Evolutionary conservation across 768 basidiomycete genomes (phyloP).

Genomic region (Psilocybe cyanescens): DNA sequence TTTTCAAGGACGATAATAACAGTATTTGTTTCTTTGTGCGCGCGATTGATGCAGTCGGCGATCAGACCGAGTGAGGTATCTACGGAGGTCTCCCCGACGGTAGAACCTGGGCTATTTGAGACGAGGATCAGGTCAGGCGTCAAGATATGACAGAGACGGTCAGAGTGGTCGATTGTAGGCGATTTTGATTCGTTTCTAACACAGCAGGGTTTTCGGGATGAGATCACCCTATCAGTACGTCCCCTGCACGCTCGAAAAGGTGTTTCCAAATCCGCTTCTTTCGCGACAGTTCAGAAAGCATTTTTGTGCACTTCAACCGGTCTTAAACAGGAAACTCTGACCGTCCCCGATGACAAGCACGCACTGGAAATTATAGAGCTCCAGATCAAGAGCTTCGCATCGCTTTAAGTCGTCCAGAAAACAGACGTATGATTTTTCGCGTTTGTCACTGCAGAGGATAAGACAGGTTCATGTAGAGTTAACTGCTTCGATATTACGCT

Average conservation of each 20-base stretch:
- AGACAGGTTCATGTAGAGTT: neutral
- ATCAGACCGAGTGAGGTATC: conserved; percentile 66
- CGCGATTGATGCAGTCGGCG: conserved; percentile 75
- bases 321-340: neutral
- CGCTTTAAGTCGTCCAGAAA: conserved; percentile 83
- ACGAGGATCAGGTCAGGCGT: neutral
- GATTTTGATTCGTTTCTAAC: too few relatives aligned
- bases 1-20: conserved; percentile 80
- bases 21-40: conserved; percentile 59
- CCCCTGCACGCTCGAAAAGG: too few relatives aligned
- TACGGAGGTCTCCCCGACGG: conserved; percentile 67
- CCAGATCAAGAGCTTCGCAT: conserved; percentile 76
- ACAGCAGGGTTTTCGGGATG: too few relatives aligned
- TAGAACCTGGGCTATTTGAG: conserved; percentile 70
- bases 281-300: too few relatives aligned
- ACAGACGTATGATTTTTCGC: conserved; percentile 74
- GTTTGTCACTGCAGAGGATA: conserved; percentile 50
- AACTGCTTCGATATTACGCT: neutral
- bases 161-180: too few relatives aligned
- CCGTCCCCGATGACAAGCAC: conserved; percentile 27
- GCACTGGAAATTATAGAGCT: conserved; percentile 85
- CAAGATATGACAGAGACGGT: neutral
- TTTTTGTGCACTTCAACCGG: too few relatives aligned
- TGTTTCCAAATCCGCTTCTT: too few relatives aligned
- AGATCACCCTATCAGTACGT: too few relatives aligned